Percentiles rank a stretch among this genome's conserved stretches.
These are phyloP conservation scores for Sporothrix phasma DNA, from an alignment of 2,329 filamentous ascomycete genomes.

Conservation along the genomic window DNA sequence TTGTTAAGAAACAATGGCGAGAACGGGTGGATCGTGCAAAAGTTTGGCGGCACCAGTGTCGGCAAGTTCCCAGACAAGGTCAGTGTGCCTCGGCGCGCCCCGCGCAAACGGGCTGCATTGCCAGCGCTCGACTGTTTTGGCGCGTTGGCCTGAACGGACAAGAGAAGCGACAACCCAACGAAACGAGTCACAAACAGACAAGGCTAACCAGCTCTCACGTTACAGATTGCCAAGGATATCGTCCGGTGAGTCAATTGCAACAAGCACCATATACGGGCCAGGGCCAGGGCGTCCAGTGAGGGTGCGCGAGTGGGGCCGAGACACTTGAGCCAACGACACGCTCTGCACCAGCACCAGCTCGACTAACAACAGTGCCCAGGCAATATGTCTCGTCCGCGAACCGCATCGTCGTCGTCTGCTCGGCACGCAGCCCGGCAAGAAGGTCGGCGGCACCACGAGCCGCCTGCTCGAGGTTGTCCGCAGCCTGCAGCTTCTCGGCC, in stretches of 20 bases:
- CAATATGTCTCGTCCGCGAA: conserved; percentile 35
- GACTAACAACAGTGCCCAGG: conserved; percentile 10
- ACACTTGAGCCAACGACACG: neutral
- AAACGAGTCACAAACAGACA: neutral
- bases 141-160: neutral
- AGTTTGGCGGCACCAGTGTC: conserved; percentile 51
- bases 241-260: conserved; percentile 17
- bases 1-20: conserved; percentile 13
- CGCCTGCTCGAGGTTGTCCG: conserved; percentile 57
- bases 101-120: neutral
- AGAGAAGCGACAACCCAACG: neutral
- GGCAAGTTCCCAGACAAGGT: conserved; percentile 48
- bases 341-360: neutral
- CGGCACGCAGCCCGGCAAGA: conserved; percentile 87
- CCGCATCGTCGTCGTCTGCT: conserved; percentile 87
- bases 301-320: neutral
- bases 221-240: conserved; percentile 25
- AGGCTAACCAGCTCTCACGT: conserved; percentile 21
- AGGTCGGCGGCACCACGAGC: conserved; percentile 90
- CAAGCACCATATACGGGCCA: neutral
- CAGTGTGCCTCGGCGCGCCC: conserved; percentile 20
- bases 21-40: conserved; percentile 45
- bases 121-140: neutral
- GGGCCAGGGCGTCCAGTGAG: neutral
- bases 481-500: conserved; percentile 44